phyloP scores from a whole-genome alignment of 805 yeast species.

The Schizosaccharomyces lindneri region DNA sequence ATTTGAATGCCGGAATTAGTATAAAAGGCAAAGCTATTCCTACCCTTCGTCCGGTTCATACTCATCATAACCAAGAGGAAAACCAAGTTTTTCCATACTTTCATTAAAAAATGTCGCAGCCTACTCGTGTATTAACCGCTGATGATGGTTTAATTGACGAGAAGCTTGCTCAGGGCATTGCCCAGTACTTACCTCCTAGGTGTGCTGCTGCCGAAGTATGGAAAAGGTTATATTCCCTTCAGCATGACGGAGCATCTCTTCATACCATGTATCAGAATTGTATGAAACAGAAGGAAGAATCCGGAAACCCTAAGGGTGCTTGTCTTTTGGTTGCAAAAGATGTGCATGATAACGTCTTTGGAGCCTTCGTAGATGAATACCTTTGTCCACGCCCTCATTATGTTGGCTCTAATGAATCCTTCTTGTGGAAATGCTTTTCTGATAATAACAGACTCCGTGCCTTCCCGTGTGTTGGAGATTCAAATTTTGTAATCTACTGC shows the following conservation, averaged over 20 bases:
- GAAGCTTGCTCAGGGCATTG: background rate
- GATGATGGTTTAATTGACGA: background rate
- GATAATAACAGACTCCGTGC: background rate
- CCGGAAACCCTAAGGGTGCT: background rate
- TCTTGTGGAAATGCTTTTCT: background rate
- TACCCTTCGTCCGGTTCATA: too few species aligned
- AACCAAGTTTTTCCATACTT: too few species aligned
- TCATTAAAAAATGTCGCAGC: background rate
- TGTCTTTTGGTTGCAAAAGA: background rate
- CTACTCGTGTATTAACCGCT: background rate
- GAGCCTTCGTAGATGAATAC: background rate
- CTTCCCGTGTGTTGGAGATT: background rate
- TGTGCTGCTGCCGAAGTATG: background rate
- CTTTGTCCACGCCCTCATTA: background rate
- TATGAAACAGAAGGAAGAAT: too few species aligned
- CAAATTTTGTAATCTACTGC: background rate
- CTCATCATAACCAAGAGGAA: too few species aligned
- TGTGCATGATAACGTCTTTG: background rate
- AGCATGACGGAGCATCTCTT: background rate
- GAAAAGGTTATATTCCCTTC: background rate
- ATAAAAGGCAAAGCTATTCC: too few species aligned
- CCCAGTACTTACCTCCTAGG: background rate
- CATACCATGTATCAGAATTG: background rate
- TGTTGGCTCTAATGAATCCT: background rate
- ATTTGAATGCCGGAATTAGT: too few species aligned